Percentiles rank a stretch among this genome's conserved stretches.
These are phyloP conservation scores for Chytriomyces sp. DNA, from an alignment of 192 early-diverging fungal species.

Conservation along the genomic window DNA sequence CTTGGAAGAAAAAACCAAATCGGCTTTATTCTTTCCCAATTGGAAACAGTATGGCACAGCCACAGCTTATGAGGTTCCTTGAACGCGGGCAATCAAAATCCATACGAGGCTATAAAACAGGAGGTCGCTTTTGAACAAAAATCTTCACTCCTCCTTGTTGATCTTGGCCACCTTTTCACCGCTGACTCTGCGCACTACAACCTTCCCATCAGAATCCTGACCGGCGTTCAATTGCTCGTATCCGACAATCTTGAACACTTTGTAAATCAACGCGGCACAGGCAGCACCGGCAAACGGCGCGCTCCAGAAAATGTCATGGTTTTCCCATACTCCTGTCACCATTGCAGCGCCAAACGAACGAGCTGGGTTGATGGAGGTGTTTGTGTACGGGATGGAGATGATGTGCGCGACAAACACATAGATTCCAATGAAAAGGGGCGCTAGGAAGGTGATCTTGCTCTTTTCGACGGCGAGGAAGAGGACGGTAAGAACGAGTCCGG, in stretches of 20 bases:
- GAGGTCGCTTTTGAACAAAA: no score
- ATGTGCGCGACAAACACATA: conserved; percentile 46
- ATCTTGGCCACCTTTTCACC: not conserved
- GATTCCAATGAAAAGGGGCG: conserved; percentile 43
- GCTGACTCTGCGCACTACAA: not conserved
- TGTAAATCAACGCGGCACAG: conserved; percentile 38
- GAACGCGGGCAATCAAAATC: no score
- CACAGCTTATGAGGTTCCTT: no score
- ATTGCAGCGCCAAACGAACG: conserved; percentile 61
- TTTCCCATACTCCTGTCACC: conserved; percentile 42
- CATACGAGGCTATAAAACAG: no score
- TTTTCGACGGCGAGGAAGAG: conserved; percentile 50
- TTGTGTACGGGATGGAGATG: conserved; percentile 43
- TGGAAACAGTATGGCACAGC: no score
- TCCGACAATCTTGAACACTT: conserved; percentile 21
- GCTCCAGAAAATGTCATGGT: conserved; percentile 53
- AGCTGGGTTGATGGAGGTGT: conserved; percentile 67
- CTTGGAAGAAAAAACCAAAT: no score
- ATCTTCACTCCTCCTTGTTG: no score
- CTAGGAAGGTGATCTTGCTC: conserved; percentile 37
- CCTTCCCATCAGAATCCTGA: conserved; percentile 30
- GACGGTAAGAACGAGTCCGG: conserved; percentile 40
- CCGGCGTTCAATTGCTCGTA: conserved; percentile 36
- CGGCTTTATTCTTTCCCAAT: no score
- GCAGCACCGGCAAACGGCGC: conserved; percentile 51